These are phyloP conservation scores for Cicer chorassanicum DNA, from an alignment of 306 rosid genomes.

Conservation along the genomic window DNA sequence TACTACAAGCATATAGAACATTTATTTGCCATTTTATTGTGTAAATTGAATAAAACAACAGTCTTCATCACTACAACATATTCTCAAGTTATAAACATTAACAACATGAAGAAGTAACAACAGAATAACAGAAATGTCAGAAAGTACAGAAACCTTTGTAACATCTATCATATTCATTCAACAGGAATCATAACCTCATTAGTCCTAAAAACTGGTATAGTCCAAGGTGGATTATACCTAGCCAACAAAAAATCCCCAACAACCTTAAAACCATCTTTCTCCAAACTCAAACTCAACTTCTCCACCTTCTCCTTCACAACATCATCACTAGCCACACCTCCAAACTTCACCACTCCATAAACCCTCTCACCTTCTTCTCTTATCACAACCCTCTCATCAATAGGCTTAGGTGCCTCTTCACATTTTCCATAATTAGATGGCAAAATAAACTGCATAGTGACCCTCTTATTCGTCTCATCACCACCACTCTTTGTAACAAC, in stretches of 20 bases:
- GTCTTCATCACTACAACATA: neutral
- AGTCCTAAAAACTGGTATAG: constrained; percentile 75
- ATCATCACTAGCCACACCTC: constrained; percentile 64
- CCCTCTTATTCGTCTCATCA: constrained; percentile 47
- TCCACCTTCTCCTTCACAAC: constrained; percentile 74
- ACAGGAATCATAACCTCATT: constrained; percentile 88
- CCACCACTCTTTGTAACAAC: constrained; percentile 56
- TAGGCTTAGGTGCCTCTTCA: constrained; percentile 87
- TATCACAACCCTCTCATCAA: constrained; percentile 79
- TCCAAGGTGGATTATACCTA: constrained; percentile 95
- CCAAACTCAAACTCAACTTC: constrained; percentile 65
- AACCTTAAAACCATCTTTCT: constrained; percentile 79
- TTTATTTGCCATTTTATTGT: neutral
- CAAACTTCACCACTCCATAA: constrained; percentile 79
- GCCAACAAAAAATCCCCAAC: constrained; percentile 76
- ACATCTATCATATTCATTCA: constrained; percentile 42
- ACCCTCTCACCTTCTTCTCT: constrained; percentile 79
- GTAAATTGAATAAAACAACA: constrained; percentile 6
- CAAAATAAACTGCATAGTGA: constrained; percentile 80
- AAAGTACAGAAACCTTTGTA: neutral
- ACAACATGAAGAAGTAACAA: neutral
- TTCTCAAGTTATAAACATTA: neutral
- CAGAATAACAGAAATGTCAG: neutral
- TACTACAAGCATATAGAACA: neutral
- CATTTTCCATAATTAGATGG: constrained; percentile 66